These are phyloP conservation scores for Fusarium protoensiforme DNA, from an alignment of 2,329 filamentous ascomycete species.

Conservation along the genomic window DNA sequence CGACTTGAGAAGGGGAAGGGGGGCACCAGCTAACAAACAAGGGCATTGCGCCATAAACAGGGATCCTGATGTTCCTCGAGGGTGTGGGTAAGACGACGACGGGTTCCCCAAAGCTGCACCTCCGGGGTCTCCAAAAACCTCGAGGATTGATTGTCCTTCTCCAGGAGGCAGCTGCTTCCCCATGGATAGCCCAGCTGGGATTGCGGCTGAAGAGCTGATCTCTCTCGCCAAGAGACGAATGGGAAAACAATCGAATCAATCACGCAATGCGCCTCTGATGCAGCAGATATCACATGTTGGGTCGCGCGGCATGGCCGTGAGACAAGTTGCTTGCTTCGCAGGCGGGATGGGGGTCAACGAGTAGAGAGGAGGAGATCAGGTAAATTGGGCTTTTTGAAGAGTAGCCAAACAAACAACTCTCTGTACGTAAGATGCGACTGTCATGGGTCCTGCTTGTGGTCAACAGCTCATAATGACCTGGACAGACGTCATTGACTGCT, in stretches of 20 bases:
- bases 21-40: not conserved
- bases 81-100: slow-evolving; percentile 22
- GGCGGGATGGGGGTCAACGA: not conserved
- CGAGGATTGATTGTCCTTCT: not conserved
- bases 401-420: not conserved
- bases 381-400: not conserved
- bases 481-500: not conserved
- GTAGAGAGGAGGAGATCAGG: not conserved
- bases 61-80: slow-evolving; percentile 13
- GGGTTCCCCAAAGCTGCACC: slow-evolving; percentile 3
- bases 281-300: slow-evolving; percentile 9
- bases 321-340: not conserved
- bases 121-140: not conserved
- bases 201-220: slow-evolving; percentile 7
- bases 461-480: slow-evolving; percentile 1
- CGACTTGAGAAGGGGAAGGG: not conserved
- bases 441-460: not conserved
- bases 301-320: slow-evolving; percentile 15
- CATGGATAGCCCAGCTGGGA: not conserved
- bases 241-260: not conserved
- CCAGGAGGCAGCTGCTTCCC: not conserved
- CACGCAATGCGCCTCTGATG: slow-evolving; percentile 3
- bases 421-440: not conserved
- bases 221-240: not conserved
- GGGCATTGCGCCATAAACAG: slow-evolving; percentile 26